Evolutionary conservation across 345 rosid species (phyloP).

Genomic region (Moringa oleifera): DNA sequence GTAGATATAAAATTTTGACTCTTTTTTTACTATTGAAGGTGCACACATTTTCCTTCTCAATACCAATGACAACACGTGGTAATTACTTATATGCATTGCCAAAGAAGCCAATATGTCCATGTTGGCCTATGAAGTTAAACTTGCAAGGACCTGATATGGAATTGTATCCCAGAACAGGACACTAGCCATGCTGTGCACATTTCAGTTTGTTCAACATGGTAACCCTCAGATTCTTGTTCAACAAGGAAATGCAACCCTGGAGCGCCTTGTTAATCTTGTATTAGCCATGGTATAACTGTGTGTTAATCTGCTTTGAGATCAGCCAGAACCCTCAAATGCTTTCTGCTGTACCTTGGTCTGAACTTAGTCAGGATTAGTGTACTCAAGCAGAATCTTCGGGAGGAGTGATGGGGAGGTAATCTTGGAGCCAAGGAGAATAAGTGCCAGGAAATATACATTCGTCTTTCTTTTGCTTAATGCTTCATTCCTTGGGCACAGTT

Average conservation of each 20-base stretch:
- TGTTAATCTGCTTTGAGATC: not conserved
- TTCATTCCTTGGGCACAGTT: no score
- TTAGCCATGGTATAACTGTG: no score
- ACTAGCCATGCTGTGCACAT: no score
- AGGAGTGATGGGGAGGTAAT: no score
- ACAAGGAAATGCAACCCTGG: not conserved
- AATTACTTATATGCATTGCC: not conserved
- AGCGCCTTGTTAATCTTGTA: no score
- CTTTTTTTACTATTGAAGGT: no score
- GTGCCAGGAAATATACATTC: no score
- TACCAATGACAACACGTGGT: not conserved
- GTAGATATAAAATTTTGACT: no score
- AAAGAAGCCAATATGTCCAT: not conserved
- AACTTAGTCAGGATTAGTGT: conserved; percentile 71
- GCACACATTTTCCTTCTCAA: not conserved
- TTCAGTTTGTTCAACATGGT: not conserved
- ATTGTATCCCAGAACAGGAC: no score
- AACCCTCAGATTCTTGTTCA: no score
- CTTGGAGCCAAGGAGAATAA: no score
- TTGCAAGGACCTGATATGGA: not conserved
- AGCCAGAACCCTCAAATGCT: not conserved
- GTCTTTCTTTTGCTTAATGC: no score
- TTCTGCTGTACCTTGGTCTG: not conserved
- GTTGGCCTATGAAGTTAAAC: not conserved
- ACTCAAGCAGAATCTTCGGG: conserved; percentile 96